phyloP scores from a whole-genome alignment of 2,329 filamentous ascomycete species.

The Thelonectria blattea region DNA sequence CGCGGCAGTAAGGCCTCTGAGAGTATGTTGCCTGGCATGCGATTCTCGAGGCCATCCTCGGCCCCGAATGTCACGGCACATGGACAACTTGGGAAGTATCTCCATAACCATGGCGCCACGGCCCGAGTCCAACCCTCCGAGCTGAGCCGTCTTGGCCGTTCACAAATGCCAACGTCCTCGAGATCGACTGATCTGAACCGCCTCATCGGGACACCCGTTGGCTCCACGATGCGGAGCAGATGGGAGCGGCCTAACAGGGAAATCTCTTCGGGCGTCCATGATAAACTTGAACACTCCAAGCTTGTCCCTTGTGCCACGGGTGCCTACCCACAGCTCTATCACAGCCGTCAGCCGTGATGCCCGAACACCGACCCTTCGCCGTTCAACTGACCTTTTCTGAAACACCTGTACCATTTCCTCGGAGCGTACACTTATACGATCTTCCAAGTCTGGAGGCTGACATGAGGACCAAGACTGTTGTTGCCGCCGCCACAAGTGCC shows the following conservation, averaged over 20 bases:
- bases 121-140: not conserved
- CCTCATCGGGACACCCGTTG: not conserved
- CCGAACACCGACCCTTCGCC: not conserved
- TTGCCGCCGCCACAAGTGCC: not conserved
- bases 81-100: not conserved
- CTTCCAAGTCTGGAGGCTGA: not conserved
- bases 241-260: not conserved
- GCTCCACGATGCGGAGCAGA: not conserved
- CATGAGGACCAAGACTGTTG: not conserved
- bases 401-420: not conserved
- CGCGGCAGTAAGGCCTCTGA: not conserved
- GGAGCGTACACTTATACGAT: not conserved
- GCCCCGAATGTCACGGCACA: not conserved
- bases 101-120: slow-evolving; percentile 3
- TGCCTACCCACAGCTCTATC: not conserved
- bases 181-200: slow-evolving; percentile 2
- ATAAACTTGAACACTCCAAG: not conserved
- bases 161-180: not conserved
- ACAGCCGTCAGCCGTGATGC: not conserved
- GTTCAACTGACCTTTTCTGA: not conserved
- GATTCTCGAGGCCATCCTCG: not conserved
- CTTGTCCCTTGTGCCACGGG: too few species aligned
- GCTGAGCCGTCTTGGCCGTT: not conserved
- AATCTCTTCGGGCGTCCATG: not conserved
- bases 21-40: not conserved